Evolutionary conservation across 2,329 filamentous ascomycete genomes (phyloP).

Genomic region (Alternaria consortialis): DNA sequence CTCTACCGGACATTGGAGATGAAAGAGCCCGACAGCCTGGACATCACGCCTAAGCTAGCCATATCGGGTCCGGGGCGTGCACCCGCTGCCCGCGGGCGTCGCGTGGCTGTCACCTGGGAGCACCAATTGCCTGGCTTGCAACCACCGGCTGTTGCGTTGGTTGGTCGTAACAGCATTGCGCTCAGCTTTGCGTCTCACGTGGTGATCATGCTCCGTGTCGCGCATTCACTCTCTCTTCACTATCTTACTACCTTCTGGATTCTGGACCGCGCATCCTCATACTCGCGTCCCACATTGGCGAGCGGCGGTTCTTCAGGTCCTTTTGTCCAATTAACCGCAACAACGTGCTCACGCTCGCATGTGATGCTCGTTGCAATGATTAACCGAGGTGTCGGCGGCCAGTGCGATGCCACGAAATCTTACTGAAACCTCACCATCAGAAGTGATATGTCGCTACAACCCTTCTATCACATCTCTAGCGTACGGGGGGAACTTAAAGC

Average conservation of each 20-base stretch:
- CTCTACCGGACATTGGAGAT: constrained; percentile 45
- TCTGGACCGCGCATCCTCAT: not conserved
- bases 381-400: constrained; percentile 12
- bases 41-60: constrained; percentile 36
- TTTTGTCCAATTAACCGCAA: constrained; percentile 20
- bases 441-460: constrained; percentile 16
- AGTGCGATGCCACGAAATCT: constrained; percentile 6
- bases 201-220: constrained; percentile 8
- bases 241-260: not conserved
- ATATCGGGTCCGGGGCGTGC: constrained; percentile 32
- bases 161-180: constrained; percentile 20
- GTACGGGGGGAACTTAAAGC: constrained; percentile 40
- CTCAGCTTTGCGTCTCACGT: constrained; percentile 10
- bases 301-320: not conserved
- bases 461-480: constrained; percentile 30
- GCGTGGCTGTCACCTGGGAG: constrained; percentile 28
- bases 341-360: constrained; percentile 34
- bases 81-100: constrained; percentile 45
- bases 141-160: constrained; percentile 37
- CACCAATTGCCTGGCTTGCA: constrained; percentile 35
- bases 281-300: not conserved
- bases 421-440: constrained; percentile 10
- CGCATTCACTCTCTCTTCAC: not conserved
- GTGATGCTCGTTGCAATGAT: constrained; percentile 11
- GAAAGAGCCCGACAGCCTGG: constrained; percentile 42